Evolutionary conservation across 2,329 filamentous ascomycete species (phyloP).

Genomic region (Cordyceps farinosa): DNA sequence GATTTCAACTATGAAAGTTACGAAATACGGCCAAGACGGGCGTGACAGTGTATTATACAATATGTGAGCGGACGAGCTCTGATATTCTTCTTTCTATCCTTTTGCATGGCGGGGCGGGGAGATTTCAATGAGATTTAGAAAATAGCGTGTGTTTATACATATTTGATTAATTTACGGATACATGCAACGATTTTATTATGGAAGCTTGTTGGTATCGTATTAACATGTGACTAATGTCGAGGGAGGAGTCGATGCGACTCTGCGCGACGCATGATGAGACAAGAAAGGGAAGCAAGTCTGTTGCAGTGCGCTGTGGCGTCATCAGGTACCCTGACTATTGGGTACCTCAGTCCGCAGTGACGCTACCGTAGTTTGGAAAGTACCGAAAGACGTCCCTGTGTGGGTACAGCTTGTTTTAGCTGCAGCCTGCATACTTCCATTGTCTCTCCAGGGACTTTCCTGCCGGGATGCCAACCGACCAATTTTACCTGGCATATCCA

Average conservation of each 20-base stretch:
- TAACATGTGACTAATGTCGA: background rate
- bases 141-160: background rate
- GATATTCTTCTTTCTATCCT: background rate
- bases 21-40: slow-evolving; percentile 6
- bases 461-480: background rate
- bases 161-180: background rate
- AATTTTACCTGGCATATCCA: slow-evolving; percentile 8
- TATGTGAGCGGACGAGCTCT: background rate
- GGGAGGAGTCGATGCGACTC: background rate
- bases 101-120: slow-evolving; percentile 14
- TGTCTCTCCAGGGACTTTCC: background rate
- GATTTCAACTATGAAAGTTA: background rate
- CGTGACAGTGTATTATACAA: slow-evolving; percentile 6
- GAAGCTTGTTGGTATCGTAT: background rate
- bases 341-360: too few species aligned
- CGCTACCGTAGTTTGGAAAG: too few species aligned
- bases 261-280: background rate
- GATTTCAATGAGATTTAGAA: background rate
- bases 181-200: background rate
- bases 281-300: background rate
- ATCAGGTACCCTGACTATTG: background rate
- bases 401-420: background rate
- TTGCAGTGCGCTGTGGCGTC: slow-evolving; percentile 10
- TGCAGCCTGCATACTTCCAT: too few species aligned
- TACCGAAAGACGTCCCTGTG: too few species aligned